These are phyloP conservation scores for Adiantum capillusveneris DNA, from an alignment of 75 land plant species.

Conservation along the genomic window DNA sequence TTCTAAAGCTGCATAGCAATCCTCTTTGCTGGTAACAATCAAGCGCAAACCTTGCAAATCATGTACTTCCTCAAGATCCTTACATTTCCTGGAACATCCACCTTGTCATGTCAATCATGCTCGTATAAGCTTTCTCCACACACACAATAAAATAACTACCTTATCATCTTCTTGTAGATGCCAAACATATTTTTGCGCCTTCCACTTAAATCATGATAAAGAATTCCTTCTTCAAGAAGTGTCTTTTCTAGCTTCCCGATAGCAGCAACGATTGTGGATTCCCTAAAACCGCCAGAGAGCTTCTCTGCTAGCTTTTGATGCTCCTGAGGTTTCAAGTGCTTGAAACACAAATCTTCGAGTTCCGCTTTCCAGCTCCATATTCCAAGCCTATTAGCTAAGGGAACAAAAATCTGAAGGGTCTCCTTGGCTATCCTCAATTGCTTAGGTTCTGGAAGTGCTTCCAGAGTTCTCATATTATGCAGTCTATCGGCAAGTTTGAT, in stretches of 20 bases:
- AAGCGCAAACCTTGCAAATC: slow-evolving; percentile 88
- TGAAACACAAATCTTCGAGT: slow-evolving; percentile 84
- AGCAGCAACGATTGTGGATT: slow-evolving; percentile 52
- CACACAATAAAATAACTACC: slow-evolving; percentile 32
- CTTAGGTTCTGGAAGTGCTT: slow-evolving; percentile 62
- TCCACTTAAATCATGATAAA: slow-evolving; percentile 56
- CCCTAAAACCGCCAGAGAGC: slow-evolving; percentile 58
- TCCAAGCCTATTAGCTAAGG: slow-evolving; percentile 85
- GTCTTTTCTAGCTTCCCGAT: slow-evolving; percentile 60
- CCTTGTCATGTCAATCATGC: not conserved
- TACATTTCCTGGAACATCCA: slow-evolving; percentile 59
- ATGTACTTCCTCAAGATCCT: slow-evolving; percentile 78
- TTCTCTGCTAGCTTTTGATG: slow-evolving; percentile 60
- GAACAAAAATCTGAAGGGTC: slow-evolving; percentile 85
- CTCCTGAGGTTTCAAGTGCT: slow-evolving; percentile 64
- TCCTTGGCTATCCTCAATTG: slow-evolving; percentile 90
- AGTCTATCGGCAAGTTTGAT: slow-evolving; percentile 93
- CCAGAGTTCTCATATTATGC: slow-evolving; percentile 94
- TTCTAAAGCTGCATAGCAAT: slow-evolving; percentile 63
- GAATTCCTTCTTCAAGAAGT: slow-evolving; percentile 43
- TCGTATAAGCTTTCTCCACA: not conserved
- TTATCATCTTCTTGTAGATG: slow-evolving; percentile 77
- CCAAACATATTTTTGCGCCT: slow-evolving; percentile 89
- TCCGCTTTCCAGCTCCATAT: slow-evolving; percentile 94
- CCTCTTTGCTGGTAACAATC: slow-evolving; percentile 65